Percentiles rank a stretch among this genome's conserved stretches.
phyloP scores from a whole-genome alignment of 345 rosid species.

The Eucalyptus pauciflora region DNA sequence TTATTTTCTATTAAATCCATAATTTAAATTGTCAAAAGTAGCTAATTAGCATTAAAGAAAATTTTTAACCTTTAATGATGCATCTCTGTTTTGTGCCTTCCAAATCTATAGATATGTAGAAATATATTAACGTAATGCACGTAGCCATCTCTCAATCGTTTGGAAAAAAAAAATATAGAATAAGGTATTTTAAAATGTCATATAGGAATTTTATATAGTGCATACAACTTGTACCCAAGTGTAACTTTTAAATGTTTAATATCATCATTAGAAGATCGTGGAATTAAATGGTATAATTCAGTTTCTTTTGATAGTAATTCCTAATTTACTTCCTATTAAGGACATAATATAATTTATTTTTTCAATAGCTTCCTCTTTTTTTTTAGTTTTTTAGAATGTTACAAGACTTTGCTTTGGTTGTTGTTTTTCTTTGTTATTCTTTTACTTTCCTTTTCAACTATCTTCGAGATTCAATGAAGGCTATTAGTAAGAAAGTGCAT shows the following conservation, averaged over 20 bases:
- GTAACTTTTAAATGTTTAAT: neutral
- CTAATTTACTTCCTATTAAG: neutral
- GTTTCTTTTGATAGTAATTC: neutral
- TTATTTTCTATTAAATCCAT: neutral
- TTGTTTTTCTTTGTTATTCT: neutral
- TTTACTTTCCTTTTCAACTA: neutral
- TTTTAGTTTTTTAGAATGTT: neutral
- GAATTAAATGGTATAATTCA: neutral
- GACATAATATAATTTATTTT: neutral
- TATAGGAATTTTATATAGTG: neutral
- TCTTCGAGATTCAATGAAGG: neutral
- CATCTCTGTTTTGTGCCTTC: neutral
- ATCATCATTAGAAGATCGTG: neutral
- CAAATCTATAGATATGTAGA: neutral
- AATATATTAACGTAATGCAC: neutral
- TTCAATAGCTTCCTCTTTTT: neutral
- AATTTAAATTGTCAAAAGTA: neutral
- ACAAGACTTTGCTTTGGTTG: neutral
- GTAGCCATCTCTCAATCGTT: neutral
- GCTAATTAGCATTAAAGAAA: neutral
- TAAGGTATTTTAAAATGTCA: neutral
- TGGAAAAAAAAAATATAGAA: no score
- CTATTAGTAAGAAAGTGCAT: neutral
- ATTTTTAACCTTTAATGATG: neutral
- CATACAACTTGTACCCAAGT: neutral